Evolutionary conservation across 2,329 filamentous ascomycete species (phyloP).

Genomic region (Teratosphaeria epicoccoides): DNA sequence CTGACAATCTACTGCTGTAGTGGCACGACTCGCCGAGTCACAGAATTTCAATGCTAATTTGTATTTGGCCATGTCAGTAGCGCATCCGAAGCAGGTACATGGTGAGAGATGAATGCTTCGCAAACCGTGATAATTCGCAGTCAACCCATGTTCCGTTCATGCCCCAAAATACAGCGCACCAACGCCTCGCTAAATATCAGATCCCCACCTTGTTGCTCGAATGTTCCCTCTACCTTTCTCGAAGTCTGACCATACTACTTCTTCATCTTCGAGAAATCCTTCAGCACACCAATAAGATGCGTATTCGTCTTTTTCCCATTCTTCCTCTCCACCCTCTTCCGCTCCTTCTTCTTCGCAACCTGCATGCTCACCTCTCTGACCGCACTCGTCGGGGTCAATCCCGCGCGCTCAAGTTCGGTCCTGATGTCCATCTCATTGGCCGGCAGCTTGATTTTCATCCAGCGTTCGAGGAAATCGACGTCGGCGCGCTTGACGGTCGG

Average conservation of each 20-base stretch:
- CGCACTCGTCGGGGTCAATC: slow-evolving; percentile 75
- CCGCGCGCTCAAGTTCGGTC: slow-evolving; percentile 62
- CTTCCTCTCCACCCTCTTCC: slow-evolving; percentile 63
- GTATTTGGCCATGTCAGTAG: too few relatives aligned
- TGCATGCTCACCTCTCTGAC: slow-evolving; percentile 49
- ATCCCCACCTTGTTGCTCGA: too few relatives aligned
- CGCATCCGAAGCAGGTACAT: too few relatives aligned
- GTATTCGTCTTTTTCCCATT: slow-evolving; percentile 76
- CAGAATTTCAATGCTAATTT: too few relatives aligned
- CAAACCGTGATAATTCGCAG: too few relatives aligned
- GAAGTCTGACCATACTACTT: not conserved
- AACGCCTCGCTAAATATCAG: not conserved
- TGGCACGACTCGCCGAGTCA: too few relatives aligned
- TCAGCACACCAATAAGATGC: slow-evolving; percentile 73
- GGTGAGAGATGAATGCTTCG: too few relatives aligned
- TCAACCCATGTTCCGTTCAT: not conserved
- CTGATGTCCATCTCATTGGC: slow-evolving; percentile 61
- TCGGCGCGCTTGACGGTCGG: slow-evolving; percentile 43
- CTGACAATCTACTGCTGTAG: too few relatives aligned
- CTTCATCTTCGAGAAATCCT: slow-evolving; percentile 47
- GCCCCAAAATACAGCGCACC: not conserved
- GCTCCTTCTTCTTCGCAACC: slow-evolving; percentile 50
- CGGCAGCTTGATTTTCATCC: slow-evolving; percentile 71
- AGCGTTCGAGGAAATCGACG: slow-evolving; percentile 70
- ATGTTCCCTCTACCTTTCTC: not conserved